Percentiles rank a stretch among this genome's conserved stretches.
Conservation (phyloP, 805 yeast species). For the Kluyveromyces lactis region DNA sequence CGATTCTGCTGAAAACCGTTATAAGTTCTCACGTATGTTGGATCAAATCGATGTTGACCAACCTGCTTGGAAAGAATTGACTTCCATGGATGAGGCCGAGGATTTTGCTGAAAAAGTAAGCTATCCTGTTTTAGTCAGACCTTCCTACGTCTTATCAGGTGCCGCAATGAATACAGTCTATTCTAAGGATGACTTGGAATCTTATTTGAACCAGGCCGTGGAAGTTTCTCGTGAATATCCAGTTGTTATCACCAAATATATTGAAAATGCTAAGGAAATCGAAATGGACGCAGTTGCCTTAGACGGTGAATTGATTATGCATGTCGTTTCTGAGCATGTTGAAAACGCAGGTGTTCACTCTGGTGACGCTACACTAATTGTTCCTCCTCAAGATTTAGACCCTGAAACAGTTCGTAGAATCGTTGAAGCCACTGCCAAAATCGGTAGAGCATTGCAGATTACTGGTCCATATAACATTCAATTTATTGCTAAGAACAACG, state of each 20-base stretch:
- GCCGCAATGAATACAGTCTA: constrained; percentile 99
- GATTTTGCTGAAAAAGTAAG: constrained; percentile 82
- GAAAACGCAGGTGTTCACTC: constrained; percentile 99
- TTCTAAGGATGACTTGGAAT: constrained; percentile 78
- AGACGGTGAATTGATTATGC: constrained; percentile 91
- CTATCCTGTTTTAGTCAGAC: constrained; percentile 95
- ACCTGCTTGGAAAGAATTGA: constrained; percentile 98
- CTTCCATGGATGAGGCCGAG: constrained; percentile 88
- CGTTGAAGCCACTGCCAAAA: constrained; percentile 92
- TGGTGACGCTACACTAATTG: constrained; percentile 96
- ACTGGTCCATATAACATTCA: constrained; percentile 98
- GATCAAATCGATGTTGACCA: constrained; percentile 96
- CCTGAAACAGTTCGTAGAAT: constrained; percentile 87
- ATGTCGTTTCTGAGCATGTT: constrained; percentile 96
- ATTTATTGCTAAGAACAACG: constrained; percentile 90
- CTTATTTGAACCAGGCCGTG: constrained; percentile 86
- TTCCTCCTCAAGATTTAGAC: constrained; percentile 93
- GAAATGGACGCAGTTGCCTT: constrained; percentile 98
- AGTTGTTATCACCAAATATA: constrained; percentile 92
- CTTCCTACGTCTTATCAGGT: constrained; percentile 94
- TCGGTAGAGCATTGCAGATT: constrained; percentile 88
- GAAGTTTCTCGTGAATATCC: constrained; percentile 98
- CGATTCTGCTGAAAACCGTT: constrained; percentile 96
- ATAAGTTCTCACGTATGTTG: constrained; percentile 95
- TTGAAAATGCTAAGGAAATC: constrained; percentile 94